These are phyloP conservation scores for Colletotrichum plurivorum DNA, from an alignment of 2,329 filamentous ascomycete genomes.

Conservation along the genomic window DNA sequence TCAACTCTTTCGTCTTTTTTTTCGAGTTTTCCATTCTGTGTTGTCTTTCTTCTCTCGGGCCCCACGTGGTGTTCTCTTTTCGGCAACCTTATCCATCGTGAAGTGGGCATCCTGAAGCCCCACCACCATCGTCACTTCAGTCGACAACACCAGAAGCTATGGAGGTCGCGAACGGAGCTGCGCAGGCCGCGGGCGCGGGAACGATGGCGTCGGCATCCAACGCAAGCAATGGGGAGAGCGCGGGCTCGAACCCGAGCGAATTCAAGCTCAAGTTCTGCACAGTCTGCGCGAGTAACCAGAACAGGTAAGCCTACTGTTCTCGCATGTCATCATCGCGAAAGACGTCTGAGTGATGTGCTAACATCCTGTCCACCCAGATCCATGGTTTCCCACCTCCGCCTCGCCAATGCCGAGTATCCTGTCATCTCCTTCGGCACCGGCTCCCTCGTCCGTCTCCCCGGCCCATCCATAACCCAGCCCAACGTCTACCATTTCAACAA, in stretches of 20 bases:
- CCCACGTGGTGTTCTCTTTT: constrained; percentile 1
- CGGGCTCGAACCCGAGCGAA: constrained; percentile 58
- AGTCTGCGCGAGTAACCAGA: constrained; percentile 99
- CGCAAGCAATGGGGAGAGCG: constrained; percentile 61
- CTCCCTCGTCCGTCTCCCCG: constrained; percentile 92
- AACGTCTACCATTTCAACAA: constrained; percentile 99
- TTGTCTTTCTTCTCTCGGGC: not conserved
- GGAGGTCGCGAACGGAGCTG: constrained; percentile 59
- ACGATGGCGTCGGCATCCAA: constrained; percentile 45
- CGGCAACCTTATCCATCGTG: constrained; percentile 19
- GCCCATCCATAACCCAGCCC: constrained; percentile 90
- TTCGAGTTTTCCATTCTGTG: not conserved
- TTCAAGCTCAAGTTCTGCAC: constrained; percentile 98
- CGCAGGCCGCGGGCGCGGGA: constrained; percentile 45
- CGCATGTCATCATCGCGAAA: not conserved
- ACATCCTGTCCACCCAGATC: constrained; percentile 66
- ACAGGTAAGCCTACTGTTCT: constrained; percentile 73
- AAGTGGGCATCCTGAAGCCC: constrained; percentile 12
- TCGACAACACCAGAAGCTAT: constrained; percentile 43
- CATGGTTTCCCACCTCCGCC: constrained; percentile 99
- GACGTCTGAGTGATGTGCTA: not conserved
- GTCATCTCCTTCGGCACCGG: constrained; percentile 98
- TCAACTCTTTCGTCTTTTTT: not conserved
- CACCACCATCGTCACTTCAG: constrained; percentile 27
- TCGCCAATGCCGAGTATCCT: constrained; percentile 89